These are phyloP conservation scores for Solanum gandarillasii DNA, from an alignment of 257 asterid genomes.

Conservation along the genomic window DNA sequence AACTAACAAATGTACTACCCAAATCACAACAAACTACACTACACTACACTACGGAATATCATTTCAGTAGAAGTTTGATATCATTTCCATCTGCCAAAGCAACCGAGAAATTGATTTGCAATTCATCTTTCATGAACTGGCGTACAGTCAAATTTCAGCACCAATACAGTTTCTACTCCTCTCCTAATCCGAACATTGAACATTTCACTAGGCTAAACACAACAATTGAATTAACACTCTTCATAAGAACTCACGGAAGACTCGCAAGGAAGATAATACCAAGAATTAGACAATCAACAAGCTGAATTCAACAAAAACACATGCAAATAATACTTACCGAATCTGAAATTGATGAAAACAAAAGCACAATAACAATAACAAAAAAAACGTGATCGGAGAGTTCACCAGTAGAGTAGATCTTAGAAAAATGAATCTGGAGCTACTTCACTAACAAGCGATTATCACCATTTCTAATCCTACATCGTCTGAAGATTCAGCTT, in stretches of 20 bases:
- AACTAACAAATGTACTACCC: background rate
- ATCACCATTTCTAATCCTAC: conserved; percentile 43
- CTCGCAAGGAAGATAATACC: background rate
- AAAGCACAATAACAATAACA: background rate
- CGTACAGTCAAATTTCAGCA: background rate
- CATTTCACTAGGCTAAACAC: background rate
- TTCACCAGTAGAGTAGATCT: conserved; percentile 54
- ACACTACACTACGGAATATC: background rate
- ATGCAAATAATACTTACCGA: background rate
- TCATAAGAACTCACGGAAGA: background rate
- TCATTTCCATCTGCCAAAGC: background rate
- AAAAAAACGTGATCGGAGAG: conserved; percentile 29
- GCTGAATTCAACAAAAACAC: background rate
- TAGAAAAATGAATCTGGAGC: conserved; percentile 30
- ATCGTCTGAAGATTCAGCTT: conserved; percentile 8
- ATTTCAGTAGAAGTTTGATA: background rate
- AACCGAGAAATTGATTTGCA: background rate
- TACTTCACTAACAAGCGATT: background rate
- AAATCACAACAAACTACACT: background rate
- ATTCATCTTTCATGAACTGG: background rate
- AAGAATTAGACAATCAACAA: background rate
- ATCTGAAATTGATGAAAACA: background rate
- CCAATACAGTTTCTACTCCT: background rate
- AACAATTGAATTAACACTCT: background rate
- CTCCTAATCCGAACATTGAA: background rate